Percentiles rank a stretch among this genome's conserved stretches.
Evolutionary conservation across 352 stramenopile species (phyloP).

Genomic region (Peronosclerospora sorghi): DNA sequence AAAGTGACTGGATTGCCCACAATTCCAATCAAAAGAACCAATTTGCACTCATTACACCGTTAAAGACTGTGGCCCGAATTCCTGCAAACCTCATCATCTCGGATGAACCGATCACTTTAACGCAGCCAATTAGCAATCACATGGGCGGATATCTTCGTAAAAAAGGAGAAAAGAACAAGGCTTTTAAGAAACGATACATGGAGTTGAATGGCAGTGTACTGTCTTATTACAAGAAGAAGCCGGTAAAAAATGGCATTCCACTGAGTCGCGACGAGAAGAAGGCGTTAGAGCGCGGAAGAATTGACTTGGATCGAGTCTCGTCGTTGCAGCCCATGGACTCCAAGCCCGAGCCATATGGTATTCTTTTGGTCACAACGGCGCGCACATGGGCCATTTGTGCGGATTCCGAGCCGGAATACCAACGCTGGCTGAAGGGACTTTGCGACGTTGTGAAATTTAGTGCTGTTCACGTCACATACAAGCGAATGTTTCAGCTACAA

Average conservation of each 20-base stretch:
- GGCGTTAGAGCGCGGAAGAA: slow-evolving; percentile 50
- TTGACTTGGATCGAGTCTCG: slow-evolving; percentile 72
- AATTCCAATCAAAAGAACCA: slow-evolving; percentile 68
- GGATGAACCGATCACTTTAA: slow-evolving; percentile 28
- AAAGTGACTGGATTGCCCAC: slow-evolving; percentile 81
- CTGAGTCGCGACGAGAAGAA: slow-evolving; percentile 67
- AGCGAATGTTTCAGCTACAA: slow-evolving; percentile 74
- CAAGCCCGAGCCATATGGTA: slow-evolving; percentile 55
- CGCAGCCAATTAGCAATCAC: slow-evolving; percentile 31
- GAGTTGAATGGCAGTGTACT: slow-evolving; percentile 62
- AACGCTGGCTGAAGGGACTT: slow-evolving; percentile 70
- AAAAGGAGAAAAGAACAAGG: slow-evolving; percentile 74
- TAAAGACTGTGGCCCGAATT: slow-evolving; percentile 75
- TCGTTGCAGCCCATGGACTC: slow-evolving; percentile 66
- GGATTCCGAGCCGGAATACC: slow-evolving; percentile 64
- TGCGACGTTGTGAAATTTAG: slow-evolving; percentile 74
- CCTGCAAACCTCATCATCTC: slow-evolving; percentile 60
- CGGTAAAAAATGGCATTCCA: slow-evolving; percentile 64
- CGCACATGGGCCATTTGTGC: slow-evolving; percentile 70
- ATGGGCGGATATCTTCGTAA: slow-evolving; percentile 74
- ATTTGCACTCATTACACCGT: slow-evolving; percentile 61
- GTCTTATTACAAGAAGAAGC: slow-evolving; percentile 83
- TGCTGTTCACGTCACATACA: slow-evolving; percentile 69
- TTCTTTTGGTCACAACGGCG: slow-evolving; percentile 65
- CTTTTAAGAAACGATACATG: slow-evolving; percentile 79